Evolutionary conservation across 176 grass and related monocot genomes (phyloP), one percentile per base, ranked within the genome.

Genomic region (Hyparrhenia diplandra): DNA sequence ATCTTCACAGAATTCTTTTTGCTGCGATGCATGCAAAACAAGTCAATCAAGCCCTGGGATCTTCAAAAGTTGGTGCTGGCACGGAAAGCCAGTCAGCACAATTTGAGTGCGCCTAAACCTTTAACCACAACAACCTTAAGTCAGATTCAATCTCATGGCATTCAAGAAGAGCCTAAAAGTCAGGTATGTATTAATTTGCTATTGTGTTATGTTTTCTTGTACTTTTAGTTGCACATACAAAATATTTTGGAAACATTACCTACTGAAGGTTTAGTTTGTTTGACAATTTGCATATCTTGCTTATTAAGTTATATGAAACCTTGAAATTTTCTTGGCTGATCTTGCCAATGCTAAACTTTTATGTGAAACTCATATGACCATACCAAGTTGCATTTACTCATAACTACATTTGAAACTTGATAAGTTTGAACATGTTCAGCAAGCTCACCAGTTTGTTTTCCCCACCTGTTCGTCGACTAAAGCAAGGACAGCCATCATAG

Each of bases 1-100:
- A 84, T 67, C 77, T 70, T 42, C 29, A 12, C 61, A 85, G 18
- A 85, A 73, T 61, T 88, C 79, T 85, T 78, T 78, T 88, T 91
- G 52, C 35, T 71, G 45, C 74, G 58, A 51, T 84, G 74, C 88
- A 91, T 69, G 73, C 57, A 14, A 93, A 93, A 73, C 90, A 97
- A 91, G 72, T 79, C 64, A 88, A 84, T 77, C 49, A 77, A 31
- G 45, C 55, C 39, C 32, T 75, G 79, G 52, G 71, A 68, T 84
- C 87, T 71, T 82, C 86, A 71, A 92, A 91, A 72, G 79, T 71
- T 52, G 85, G 74, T 28, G 57, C 71, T 40, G 57, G 68, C 76
- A 67, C 77, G 64, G 87, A 87, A 74, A 92, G 83, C 67, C 78
- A 85, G 39, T 27, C 83, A 69, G 71, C 82, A 79, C 74, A 24